phyloP scores from a whole-genome alignment of 2,329 filamentous ascomycete genomes.

The Amesomyces nigricolor region DNA sequence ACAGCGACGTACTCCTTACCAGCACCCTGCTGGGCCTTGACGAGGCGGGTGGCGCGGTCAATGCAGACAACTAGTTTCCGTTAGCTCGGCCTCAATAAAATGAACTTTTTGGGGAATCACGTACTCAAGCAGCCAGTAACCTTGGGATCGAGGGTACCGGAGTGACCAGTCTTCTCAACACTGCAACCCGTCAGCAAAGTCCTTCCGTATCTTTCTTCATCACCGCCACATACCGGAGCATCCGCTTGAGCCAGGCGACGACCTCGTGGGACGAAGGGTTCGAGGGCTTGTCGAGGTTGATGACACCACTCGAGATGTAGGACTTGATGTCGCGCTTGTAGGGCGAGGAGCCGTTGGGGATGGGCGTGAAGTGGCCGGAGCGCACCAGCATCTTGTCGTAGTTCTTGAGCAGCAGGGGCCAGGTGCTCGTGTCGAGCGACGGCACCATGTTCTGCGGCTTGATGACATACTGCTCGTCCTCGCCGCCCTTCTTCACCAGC shows the following conservation, averaged over 20 bases:
- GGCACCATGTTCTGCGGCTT: conserved; percentile 83
- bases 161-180: conserved; percentile 96
- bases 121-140: conserved; percentile 55
- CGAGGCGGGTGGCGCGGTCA: conserved; percentile 91
- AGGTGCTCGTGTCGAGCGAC: conserved; percentile 76
- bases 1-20: conserved; percentile 99
- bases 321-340: conserved; percentile 93
- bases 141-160: conserved; percentile 95
- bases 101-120: conserved; percentile 13
- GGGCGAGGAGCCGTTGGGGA: conserved; percentile 85
- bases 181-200: conserved; percentile 37
- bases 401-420: conserved; percentile 93
- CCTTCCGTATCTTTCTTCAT: not conserved
- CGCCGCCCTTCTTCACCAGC: conserved; percentile 10
- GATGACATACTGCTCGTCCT: conserved; percentile 73
- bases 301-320: conserved; percentile 94
- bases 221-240: conserved; percentile 61
- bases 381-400: conserved; percentile 89
- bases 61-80: conserved; percentile 44
- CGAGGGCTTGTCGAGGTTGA: conserved; percentile 96
- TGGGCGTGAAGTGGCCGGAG: conserved; percentile 95
- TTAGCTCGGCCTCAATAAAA: conserved; percentile 3
- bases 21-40: conserved; percentile 97
- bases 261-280: conserved; percentile 99
- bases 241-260: conserved; percentile 98